Conservation (phyloP, 208 protist species). For the Crithidia brevicula region DNA sequence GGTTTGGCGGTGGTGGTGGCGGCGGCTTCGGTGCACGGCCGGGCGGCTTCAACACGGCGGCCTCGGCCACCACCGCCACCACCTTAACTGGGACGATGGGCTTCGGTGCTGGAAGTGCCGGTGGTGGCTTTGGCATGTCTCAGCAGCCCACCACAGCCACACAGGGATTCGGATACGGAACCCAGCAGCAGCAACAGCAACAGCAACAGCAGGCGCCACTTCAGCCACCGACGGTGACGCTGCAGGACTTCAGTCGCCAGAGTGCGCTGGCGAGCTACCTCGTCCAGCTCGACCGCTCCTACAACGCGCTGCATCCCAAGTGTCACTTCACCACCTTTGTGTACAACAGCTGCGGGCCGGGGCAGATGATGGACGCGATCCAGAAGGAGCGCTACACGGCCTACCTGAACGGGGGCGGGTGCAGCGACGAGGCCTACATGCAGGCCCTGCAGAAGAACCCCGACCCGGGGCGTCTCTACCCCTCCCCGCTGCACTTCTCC, state of each 20-base stretch:
- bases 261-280: constrained; percentile 67
- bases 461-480: constrained; percentile 59
- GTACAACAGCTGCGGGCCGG: constrained; percentile 72
- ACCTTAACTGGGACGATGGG: constrained; percentile 4
- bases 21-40: neutral
- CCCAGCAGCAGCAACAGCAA: constrained; percentile 19
- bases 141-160: constrained; percentile 11
- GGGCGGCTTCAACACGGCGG: constrained; percentile 35
- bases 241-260: constrained; percentile 52
- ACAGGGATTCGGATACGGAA: neutral
- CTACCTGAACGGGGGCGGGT: constrained; percentile 54
- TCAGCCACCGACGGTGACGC: constrained; percentile 22
- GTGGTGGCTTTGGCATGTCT: constrained; percentile 14
- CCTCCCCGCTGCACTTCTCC: constrained; percentile 65
- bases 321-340: constrained; percentile 81
- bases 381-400: constrained; percentile 72
- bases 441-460: constrained; percentile 58
- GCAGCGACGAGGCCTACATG: constrained; percentile 57
- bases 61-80: neutral
- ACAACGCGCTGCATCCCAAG: constrained; percentile 66
- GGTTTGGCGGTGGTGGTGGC: constrained; percentile 15
- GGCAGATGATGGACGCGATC: constrained; percentile 53
- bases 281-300: constrained; percentile 64
- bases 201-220: constrained; percentile 23
- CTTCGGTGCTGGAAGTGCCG: constrained; percentile 7